phyloP scores from a whole-genome alignment of 2,329 filamentous ascomycete genomes.

The Curvularia verruculosa region DNA sequence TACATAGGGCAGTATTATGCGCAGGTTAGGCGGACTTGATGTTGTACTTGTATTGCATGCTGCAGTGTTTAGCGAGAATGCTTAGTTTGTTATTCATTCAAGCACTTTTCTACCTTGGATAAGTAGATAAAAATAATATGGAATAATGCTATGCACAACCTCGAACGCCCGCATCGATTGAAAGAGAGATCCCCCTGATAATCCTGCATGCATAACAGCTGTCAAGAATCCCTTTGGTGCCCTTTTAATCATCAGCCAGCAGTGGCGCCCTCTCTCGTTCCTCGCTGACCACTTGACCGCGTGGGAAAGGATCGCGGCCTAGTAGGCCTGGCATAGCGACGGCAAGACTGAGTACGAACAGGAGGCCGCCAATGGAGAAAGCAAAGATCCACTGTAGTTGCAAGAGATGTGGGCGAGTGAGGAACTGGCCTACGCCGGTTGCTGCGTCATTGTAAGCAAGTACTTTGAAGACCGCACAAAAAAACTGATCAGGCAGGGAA shows the following conservation, averaged over 20 bases:
- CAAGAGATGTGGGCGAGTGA: constrained; percentile 71
- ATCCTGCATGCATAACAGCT: neutral
- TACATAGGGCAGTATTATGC: constrained; percentile 8
- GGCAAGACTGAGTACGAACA: constrained; percentile 71
- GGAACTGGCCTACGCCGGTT: constrained; percentile 78
- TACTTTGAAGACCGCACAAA: too few species aligned
- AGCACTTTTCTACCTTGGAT: neutral
- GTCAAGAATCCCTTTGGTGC: too few species aligned
- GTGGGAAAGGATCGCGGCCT: constrained; percentile 62
- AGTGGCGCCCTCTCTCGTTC: constrained; percentile 62
- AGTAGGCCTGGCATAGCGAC: constrained; percentile 69
- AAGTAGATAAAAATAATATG: neutral
- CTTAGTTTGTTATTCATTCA: neutral
- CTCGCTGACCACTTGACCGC: constrained; percentile 52
- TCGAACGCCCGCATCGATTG: neutral
- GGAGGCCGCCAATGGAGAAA: constrained; percentile 77
- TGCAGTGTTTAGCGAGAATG: neutral
- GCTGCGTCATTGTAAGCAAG: constrained; percentile 46
- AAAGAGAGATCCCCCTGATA: neutral
- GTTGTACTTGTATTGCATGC: neutral
- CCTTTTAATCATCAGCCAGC: constrained; percentile 47
- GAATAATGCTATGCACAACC: neutral
- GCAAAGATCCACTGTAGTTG: constrained; percentile 94
- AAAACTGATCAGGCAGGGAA: too few species aligned
- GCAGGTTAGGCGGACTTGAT: neutral